Conservation (phyloP, 1,284 basidiomycete genomes). For the Cutaneotrichosporon arboriforme region DNA sequence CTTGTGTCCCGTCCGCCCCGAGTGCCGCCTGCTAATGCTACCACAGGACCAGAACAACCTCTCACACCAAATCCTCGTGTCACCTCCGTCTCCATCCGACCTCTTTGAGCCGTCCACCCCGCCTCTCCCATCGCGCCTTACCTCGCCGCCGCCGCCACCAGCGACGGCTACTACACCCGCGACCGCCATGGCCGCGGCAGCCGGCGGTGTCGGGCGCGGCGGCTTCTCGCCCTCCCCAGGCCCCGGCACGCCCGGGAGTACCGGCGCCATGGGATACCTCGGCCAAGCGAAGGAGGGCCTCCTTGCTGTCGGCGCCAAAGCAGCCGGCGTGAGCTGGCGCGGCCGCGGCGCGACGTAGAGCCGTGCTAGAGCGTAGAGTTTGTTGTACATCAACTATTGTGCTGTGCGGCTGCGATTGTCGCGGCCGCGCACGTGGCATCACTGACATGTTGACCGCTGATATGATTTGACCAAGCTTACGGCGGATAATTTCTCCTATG, state of each 20-base stretch:
- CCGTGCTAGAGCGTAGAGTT: too few relatives aligned
- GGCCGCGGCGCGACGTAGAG: neutral
- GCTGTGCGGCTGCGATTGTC: too few relatives aligned
- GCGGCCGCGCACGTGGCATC: too few relatives aligned
- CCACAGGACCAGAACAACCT: slow-evolving; percentile 31
- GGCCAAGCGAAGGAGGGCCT: slow-evolving; percentile 40
- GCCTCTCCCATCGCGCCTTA: slow-evolving; percentile 22
- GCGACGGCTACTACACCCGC: slow-evolving; percentile 16
- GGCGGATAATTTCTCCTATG: too few relatives aligned
- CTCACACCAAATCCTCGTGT: slow-evolving; percentile 40
- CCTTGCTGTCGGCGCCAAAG: slow-evolving; percentile 3
- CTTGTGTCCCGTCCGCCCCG: neutral
- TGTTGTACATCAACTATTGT: neutral
- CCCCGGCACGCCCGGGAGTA: neutral
- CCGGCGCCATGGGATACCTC: slow-evolving; percentile 34
- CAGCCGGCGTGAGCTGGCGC: neutral
- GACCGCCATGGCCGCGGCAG: slow-evolving; percentile 4
- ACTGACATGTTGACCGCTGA: too few relatives aligned
- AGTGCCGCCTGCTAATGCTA: too few relatives aligned
- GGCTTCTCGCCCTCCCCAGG: too few relatives aligned
- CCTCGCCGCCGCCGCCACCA: slow-evolving; percentile 24
- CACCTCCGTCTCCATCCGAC: slow-evolving; percentile 37
- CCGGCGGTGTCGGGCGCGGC: too few relatives aligned
- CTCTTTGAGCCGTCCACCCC: slow-evolving; percentile 36
- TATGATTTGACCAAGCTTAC: too few relatives aligned